Evolutionary conservation across 1,139 yeast genomes (phyloP), one percentile per base, ranked within the genome.

Genomic region (Geotrichum histeridarum): DNA sequence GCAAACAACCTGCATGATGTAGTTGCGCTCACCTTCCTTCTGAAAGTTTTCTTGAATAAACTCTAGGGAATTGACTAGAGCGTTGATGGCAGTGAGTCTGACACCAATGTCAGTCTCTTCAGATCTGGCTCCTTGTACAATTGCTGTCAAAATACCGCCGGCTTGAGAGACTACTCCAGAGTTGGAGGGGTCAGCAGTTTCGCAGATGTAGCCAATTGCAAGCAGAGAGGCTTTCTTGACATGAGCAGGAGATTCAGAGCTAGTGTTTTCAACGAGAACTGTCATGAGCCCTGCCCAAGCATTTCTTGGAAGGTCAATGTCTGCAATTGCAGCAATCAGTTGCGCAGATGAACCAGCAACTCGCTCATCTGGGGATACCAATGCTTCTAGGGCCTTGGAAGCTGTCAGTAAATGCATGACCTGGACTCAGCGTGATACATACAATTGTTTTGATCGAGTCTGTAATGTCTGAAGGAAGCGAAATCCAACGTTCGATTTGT

Each of bases 1-100:
- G 73, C 99, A 93, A 11, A 93, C 97, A 51, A 93, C 98, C 74
- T 90, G 97, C 99, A 93, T 93, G 68, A 93, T 86, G 71, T 86
- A 91, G 70, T 93, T 90, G 67, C 99, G 82, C 75, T 93, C 99
- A 58, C 95, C 95, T 67, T 93, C 98, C 59, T 86, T 81, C 64
- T 83, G 90, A 76, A 93, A 94, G 72, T 93, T 93, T 65, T 78
- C 80, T 61, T 86, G 82, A 70, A 93, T 89, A 70, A 93, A 93
- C 63, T 86, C 96, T 65, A 93, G 79, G 33, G 98, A 90, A 72
- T 87, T 88, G 51, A 87, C 95, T 60, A 93, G 79, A 0, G 99
- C 96, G 65, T 86, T 87, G 63, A 93, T 77, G 2, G 99, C 99
- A 9, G 98, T 88, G 60, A 88, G 77, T 62, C 98, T 78, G 36